phyloP scores from a whole-genome alignment of 352 stramenopile genomes.

The Phytopythium aichiense region DNA sequence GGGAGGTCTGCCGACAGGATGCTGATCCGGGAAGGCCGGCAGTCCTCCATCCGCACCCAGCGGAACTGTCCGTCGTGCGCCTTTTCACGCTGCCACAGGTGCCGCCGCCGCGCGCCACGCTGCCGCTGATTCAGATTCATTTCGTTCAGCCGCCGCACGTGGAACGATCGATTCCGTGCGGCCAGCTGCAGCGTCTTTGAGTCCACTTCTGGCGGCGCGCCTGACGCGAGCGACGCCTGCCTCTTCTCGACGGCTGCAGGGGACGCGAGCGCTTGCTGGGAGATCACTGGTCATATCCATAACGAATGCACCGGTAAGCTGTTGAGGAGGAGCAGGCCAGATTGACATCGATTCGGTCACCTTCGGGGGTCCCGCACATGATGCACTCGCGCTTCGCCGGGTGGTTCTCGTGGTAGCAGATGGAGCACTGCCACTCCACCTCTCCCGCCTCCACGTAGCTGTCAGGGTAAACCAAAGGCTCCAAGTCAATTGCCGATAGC shows the following conservation, averaged over 20 bases:
- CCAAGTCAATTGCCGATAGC: too few relatives aligned
- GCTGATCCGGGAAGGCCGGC: conserved; percentile 60
- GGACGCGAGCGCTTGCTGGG: conserved; percentile 41
- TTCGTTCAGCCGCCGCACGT: conserved; percentile 73
- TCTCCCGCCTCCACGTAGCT: conserved; percentile 68
- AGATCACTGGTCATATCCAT: conserved; percentile 45
- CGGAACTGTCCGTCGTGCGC: conserved; percentile 69
- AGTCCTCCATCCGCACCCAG: conserved; percentile 73
- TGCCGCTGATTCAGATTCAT: conserved; percentile 82
- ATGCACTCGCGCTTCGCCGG: conserved; percentile 77
- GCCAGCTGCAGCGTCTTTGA: conserved; percentile 34
- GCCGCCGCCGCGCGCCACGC: conserved; percentile 58
- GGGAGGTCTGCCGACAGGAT: conserved; percentile 37
- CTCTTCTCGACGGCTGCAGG: conserved; percentile 14
- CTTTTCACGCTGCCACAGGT: conserved; percentile 78
- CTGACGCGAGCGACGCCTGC: conserved; percentile 21
- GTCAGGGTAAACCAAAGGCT: not conserved
- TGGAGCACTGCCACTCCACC: conserved; percentile 75
- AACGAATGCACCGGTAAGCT: conserved; percentile 1
- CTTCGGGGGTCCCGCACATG: conserved; percentile 78
- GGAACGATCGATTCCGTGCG: conserved; percentile 68
- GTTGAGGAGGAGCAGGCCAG: not conserved
- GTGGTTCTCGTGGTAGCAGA: conserved; percentile 86
- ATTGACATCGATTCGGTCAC: conserved; percentile 11
- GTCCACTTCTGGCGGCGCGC: conserved; percentile 16